Evolutionary conservation across 306 rosid genomes (phyloP).

Genomic region (Comarum palustre): DNA sequence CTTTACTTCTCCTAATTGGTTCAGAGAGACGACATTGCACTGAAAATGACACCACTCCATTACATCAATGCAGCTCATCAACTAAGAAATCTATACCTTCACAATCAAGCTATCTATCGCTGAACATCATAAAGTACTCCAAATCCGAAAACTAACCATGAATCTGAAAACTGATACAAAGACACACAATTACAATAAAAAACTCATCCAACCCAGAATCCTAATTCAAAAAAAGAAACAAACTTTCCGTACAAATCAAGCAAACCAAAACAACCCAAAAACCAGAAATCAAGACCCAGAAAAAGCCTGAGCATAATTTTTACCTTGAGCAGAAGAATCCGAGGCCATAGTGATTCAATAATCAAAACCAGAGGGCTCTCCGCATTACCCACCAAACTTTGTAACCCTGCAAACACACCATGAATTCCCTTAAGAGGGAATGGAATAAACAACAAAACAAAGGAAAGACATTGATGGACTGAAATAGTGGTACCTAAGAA

Average conservation of each 20-base stretch:
- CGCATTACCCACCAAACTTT: constrained; percentile 53
- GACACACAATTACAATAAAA: constrained; percentile 4
- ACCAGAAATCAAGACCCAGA: constrained; percentile 14
- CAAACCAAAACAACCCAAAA: constrained; percentile 19
- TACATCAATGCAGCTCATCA: constrained; percentile 22
- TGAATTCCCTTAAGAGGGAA: not conserved
- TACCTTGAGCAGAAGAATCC: constrained; percentile 77
- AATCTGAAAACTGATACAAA: constrained; percentile 9
- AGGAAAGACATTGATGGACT: constrained; percentile 9
- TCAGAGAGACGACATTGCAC: constrained; percentile 21
- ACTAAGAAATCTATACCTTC: constrained; percentile 22
- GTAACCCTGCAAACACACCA: constrained; percentile 38
- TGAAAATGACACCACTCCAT: constrained; percentile 20
- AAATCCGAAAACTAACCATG: constrained; percentile 3
- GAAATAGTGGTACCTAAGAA: constrained; percentile 47
- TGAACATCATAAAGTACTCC: not conserved
- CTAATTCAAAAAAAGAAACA: constrained; percentile 19
- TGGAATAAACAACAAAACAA: constrained; percentile 9
- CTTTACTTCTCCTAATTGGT: constrained; percentile 20
- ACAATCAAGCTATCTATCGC: constrained; percentile 19
- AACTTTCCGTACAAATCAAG: constrained; percentile 20
- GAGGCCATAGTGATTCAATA: constrained; percentile 45
- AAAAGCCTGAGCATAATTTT: constrained; percentile 2
- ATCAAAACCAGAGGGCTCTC: constrained; percentile 31
- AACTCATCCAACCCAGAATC: constrained; percentile 32